A percentile compares a stretch with the other conserved stretches of the same genome.
phyloP scores from a whole-genome alignment of 2,329 filamentous ascomycete species.

The Aphanocladium album region DNA sequence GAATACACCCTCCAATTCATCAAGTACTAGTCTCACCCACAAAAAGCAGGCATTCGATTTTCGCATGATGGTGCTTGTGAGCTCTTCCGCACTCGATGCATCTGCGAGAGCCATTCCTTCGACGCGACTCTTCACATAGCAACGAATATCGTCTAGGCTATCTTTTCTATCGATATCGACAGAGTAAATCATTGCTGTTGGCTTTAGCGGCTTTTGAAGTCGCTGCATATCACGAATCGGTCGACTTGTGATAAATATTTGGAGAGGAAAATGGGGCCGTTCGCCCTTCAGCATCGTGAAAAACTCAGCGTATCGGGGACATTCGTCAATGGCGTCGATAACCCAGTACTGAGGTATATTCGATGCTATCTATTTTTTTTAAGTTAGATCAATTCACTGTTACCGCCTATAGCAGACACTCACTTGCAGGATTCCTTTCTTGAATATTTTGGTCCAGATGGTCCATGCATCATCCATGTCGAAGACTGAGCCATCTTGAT shows the following conservation, averaged over 20 bases:
- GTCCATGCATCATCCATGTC: conserved; percentile 22
- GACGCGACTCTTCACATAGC: conserved; percentile 20
- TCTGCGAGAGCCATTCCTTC: conserved; percentile 17
- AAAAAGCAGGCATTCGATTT: conserved; percentile 28
- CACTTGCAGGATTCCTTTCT: conserved; percentile 25
- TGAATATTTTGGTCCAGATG: conserved; percentile 30
- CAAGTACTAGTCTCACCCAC: conserved; percentile 27
- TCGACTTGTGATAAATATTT: conserved; percentile 26
- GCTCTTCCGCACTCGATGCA: conserved; percentile 10
- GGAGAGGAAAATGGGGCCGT: conserved; percentile 18
- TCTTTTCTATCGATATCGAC: conserved; percentile 19
- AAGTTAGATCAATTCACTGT: neutral
- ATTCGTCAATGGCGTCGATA: conserved; percentile 33
- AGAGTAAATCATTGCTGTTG: neutral
- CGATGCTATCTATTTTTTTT: conserved; percentile 15
- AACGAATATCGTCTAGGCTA: conserved; percentile 22
- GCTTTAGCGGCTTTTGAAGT: conserved; percentile 1
- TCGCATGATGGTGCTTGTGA: conserved; percentile 19
- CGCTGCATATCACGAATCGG: conserved; percentile 19
- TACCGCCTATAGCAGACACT: neutral
- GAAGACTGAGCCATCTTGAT: conserved; percentile 19
- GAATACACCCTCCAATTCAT: conserved; percentile 24
- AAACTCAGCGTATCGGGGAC: conserved; percentile 19
- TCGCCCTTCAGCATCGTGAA: conserved; percentile 21
- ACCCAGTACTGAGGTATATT: conserved; percentile 27